These are phyloP conservation scores for Lithocarpus polystachyus DNA, from an alignment of 306 rosid species.

Conservation along the genomic window DNA sequence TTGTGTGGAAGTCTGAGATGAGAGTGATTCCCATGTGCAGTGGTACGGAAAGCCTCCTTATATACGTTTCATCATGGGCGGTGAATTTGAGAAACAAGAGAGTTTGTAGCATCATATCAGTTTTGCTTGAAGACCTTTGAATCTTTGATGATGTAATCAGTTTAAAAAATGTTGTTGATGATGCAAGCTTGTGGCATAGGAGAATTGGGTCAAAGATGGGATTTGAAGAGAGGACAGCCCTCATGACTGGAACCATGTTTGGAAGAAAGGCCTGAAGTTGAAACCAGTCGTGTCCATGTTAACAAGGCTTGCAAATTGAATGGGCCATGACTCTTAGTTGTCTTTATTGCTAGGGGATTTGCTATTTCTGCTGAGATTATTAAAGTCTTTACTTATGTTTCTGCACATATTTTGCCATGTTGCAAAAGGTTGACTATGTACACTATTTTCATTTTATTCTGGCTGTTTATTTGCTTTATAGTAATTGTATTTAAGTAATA, in stretches of 20 bases:
- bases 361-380: constrained; percentile 48
- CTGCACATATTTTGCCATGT: constrained; percentile 22
- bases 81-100: constrained; percentile 35
- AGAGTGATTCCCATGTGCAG: constrained; percentile 26
- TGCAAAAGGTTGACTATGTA: too few species aligned
- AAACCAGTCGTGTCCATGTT: constrained; percentile 52
- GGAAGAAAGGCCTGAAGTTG: constrained; percentile 54
- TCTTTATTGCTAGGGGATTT: constrained; percentile 61
- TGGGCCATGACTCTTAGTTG: constrained; percentile 67
- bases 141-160: constrained; percentile 54
- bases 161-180: constrained; percentile 47
- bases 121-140: constrained; percentile 63
- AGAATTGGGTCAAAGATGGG: too few species aligned
- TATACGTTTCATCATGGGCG: constrained; percentile 44
- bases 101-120: constrained; percentile 29
- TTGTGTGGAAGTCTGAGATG: constrained; percentile 10
- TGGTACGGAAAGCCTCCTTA: constrained; percentile 48
- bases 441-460: too few species aligned
- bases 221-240: too few species aligned
- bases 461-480: too few species aligned
- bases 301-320: constrained; percentile 54
- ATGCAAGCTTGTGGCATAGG: constrained; percentile 49
- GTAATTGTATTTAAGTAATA: too few species aligned
- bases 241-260: constrained; percentile 74
- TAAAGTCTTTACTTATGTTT: constrained; percentile 58